phyloP scores from a whole-genome alignment of 139 green algal species.

The Tetratostichococcus sp. region DNA sequence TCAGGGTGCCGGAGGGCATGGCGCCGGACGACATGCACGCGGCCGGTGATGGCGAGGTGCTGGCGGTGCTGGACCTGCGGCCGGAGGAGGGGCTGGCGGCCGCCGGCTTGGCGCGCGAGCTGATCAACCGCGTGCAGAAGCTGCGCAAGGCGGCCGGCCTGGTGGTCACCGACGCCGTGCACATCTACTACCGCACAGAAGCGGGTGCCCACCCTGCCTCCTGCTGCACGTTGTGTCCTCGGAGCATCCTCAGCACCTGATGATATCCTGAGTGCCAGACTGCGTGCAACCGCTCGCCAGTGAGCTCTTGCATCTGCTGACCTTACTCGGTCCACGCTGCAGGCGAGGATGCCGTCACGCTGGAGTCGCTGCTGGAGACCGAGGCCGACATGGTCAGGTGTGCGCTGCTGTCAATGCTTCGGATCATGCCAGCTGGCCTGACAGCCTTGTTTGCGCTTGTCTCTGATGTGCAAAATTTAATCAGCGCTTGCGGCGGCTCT shows the following conservation, averaged over 20 bases:
- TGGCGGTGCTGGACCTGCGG: constrained; percentile 89
- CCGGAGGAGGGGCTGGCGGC: constrained; percentile 59
- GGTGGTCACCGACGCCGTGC: constrained; percentile 60
- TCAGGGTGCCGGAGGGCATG: constrained; percentile 56
- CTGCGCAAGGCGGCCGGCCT: constrained; percentile 88
- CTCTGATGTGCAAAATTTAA: too few relatives aligned
- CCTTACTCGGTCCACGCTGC: not conserved
- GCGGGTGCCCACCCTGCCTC: constrained; percentile 3
- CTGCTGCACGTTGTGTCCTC: too few relatives aligned
- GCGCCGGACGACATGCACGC: constrained; percentile 66
- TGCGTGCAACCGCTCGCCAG: too few relatives aligned
- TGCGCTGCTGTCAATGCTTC: constrained; percentile 9
- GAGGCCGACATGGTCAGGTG: constrained; percentile 16
- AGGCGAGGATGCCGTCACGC: not conserved
- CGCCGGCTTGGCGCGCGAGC: constrained; percentile 79
- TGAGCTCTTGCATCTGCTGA: too few relatives aligned
- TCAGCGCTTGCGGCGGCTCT: constrained; percentile 30
- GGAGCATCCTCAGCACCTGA: too few relatives aligned
- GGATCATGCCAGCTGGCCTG: too few relatives aligned
- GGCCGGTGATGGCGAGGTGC: constrained; percentile 77
- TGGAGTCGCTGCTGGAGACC: constrained; percentile 13
- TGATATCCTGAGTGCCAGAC: too few relatives aligned
- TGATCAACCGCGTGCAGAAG: constrained; percentile 96
- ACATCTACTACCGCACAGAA: constrained; percentile 37
- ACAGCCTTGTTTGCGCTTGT: too few relatives aligned